Base-by-base conservation (phyloP, 306 rosid genomes). In the Trifolium subterraneum region DNA sequence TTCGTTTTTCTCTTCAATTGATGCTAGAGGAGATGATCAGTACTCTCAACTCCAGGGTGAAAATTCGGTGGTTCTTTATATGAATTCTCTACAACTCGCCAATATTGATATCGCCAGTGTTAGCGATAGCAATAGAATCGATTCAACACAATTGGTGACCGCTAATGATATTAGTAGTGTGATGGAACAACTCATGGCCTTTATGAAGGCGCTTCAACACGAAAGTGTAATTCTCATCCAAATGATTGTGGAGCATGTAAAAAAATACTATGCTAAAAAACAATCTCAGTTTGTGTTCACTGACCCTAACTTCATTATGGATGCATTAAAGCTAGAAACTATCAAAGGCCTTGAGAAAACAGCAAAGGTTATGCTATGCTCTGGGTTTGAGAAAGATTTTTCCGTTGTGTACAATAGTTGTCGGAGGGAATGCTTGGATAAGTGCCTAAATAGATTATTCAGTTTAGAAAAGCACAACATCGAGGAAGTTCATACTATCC, bases 391-490 rank as follows among this genome's bases (percentile, higher is more conserved):
- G 12, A 85, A 90, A 44, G 91, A 54, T 0, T 47, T 15, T 47
- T 47, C 8, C 9, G 9, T 87, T 63, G 92, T 90, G 80, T 93
- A 89, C 71, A 88, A 92, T 41, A 87, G 86, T 71, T 86, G 91
- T 86, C 79, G 98, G 76, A 79, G 98, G 39, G 94, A 91, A 71
- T 93, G 88, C 36, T 33, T 91, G 12, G 96, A 91, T 47, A 96
- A 93, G 70, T 89, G 97, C 76, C 20, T 91, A 1, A 87, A 48
- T 6, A 58, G 94, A 68, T 70, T 91, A 42, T 48, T n/a, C 10
- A 93, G 96, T 84, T 71, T 93, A 19, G 90, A 77, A 81, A 93
- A 93, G 86, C 89, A 89, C 39, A 93, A 92, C 88, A 83, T 80
- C 47, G 96, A 91, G 5, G 98, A 93, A 1, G 94, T 91, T 33